Evolutionary conservation across 1,284 basidiomycete species (phyloP), one percentile per base, ranked within the genome.

Genomic region (Vanrija humicola): DNA sequence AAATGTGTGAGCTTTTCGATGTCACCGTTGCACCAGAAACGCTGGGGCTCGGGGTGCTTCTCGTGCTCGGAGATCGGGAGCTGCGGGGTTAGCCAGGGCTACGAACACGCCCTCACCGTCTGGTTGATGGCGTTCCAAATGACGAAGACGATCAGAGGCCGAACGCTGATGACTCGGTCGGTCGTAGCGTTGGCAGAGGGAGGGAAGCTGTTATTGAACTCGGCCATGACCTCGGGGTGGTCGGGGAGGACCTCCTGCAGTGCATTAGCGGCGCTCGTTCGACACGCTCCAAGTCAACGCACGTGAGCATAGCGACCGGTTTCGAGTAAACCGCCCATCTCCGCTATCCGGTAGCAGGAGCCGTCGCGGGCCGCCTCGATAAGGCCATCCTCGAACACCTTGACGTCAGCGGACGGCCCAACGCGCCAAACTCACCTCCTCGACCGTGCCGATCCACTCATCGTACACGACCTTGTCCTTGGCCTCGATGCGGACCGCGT

Each of bases 81-180:
- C 88, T 91, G 64, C 25, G 3, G 15, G 18, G 45, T 52, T 9
- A 56, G 40, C 43, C 42, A 5, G 6, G 23, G 1, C 5, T 6
- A 15, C n/a, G 7, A 2, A 39, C 26, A 28, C 28, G 19, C 10
- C 73, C 83, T 60, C 67, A 90, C 90, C 52, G 82, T 83, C 79
- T 94, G 92, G 66, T 91, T 93, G 56, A 94, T 79, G 15, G 90
- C 92, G 14, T 94, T 81, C 92, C 92, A 96, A 46, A 86, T 84
- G 61, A 96, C 79, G 21, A 86, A 89, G 54, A 92, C 81, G 34
- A 89, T 85, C 12, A 84, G 86, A 55, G 91, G 90, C 64, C 83
- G 84, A 40, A 94, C 83, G 25, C 84, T 81, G 25, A 93, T 79
- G 45, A 69, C 55, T 7, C 53, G 50, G 52, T 70, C 70, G 3